A percentile compares a stretch with the other conserved stretches of the same genome.
phyloP scores from a whole-genome alignment of 208 protist genomes.

The Wallacemonas rigidus region DNA sequence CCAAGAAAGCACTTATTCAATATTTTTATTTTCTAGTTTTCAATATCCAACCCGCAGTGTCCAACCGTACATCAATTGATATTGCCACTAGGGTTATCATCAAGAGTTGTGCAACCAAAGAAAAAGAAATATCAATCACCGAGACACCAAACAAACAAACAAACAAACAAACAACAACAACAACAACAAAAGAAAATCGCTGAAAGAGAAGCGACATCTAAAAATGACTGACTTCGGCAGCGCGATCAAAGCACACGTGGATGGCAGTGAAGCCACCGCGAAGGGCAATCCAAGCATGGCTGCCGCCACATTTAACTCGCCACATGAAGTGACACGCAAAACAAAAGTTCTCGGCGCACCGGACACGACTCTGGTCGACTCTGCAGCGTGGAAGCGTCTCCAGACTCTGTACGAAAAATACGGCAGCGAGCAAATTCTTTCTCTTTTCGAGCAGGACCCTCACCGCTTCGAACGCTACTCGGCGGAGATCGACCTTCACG shows the following conservation, averaged over 20 bases:
- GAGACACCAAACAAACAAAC: conserved; percentile 1
- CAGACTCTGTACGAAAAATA: conserved; percentile 70
- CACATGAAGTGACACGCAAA: conserved; percentile 56
- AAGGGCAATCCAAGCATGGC: conserved; percentile 50
- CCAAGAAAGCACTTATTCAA: no score
- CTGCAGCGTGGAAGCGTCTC: conserved; percentile 58
- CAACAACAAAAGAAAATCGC: background rate
- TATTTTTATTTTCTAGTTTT: no score
- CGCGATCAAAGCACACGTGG: conserved; percentile 47
- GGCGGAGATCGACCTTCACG: conserved; percentile 59
- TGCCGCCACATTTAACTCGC: conserved; percentile 60
- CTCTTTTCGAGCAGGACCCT: conserved; percentile 61
- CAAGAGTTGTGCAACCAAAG: no score
- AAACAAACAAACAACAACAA: conserved; percentile 10
- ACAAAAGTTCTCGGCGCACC: conserved; percentile 39
- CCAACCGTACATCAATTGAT: no score
- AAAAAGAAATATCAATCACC: background rate
- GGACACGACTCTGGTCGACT: conserved; percentile 50
- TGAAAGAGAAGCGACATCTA: no score
- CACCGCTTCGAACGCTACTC: conserved; percentile 76
- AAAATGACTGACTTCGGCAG: conserved; percentile 51
- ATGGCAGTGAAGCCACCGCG: conserved; percentile 30
- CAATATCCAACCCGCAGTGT: no score
- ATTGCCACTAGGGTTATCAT: no score
- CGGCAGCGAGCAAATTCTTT: conserved; percentile 60